Evolutionary conservation across 202 grass and related monocot genomes (phyloP), one percentile per base, ranked within the genome.

Genomic region (Setaria viridis): DNA sequence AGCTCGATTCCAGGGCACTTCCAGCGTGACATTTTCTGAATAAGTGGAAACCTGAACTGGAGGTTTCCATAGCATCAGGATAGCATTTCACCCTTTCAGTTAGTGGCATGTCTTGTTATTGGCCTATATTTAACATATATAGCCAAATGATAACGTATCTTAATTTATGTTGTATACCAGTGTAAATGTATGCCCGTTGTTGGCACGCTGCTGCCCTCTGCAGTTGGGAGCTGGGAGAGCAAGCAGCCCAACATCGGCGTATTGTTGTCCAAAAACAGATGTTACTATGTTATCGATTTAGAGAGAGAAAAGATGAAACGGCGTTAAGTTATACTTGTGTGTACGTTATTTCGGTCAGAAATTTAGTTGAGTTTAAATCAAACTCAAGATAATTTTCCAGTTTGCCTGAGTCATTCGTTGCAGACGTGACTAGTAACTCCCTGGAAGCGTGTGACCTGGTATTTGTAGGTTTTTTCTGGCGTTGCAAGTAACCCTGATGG

Each of bases 1-100:
- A 93, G 12, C 83, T 80, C 85, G 6, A 86, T 91, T 67, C 82
- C 88, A 41, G 88, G 91, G 45, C 88, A 83, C 67, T 91, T 91
- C 63, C 73, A 91, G 49, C 82, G 87, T 51, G 78, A 93, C 83
- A 80, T 93, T 78, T 93, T 88, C 80, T 93, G 58, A 77, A 81
- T 81, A 78, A 74, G 3, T 21, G 32, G 59, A 84, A 76, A 55
- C 66, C 66, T 48, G 58, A 55, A 65, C 11, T 30, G 41, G 62
- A 74, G 37, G 67, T 59, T 84, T 84, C 57, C 66, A 56, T 72
- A 66, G 55, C 57, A 79, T 72, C 33, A 71, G 33, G 46, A 70
- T 68, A 77, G 37, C 4, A 42, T 67, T 81, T n/a, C 70, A 81
- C 25, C 81, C 60, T 43, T 51, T 11, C 11, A 43, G 63, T 76